phyloP scores from a whole-genome alignment of 2,329 filamentous ascomycete genomes.

The Beauveria sp. region DNA sequence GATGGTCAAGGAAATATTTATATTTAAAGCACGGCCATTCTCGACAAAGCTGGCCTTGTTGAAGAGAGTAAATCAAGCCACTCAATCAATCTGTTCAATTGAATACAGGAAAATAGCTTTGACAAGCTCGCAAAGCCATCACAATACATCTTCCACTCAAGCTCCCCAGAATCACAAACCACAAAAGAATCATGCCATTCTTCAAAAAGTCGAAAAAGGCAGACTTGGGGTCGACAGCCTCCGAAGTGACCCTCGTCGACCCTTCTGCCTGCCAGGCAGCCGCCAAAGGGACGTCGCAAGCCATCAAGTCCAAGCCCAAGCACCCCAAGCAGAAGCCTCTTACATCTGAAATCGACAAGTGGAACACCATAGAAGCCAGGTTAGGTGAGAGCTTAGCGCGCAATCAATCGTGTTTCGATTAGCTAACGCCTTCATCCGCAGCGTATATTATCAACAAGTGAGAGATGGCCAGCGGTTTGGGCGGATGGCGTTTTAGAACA shows the following conservation, averaged over 20 bases:
- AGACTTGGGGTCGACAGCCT: not conserved
- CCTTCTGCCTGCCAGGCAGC: not conserved
- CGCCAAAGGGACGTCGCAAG: not conserved
- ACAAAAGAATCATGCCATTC: not conserved
- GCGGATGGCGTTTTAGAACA: not conserved
- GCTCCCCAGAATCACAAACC: not conserved
- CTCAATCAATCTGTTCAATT: not conserved
- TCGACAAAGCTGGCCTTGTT: not conserved
- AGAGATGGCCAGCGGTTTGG: conserved; percentile 1
- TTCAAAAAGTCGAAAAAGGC: conserved; percentile 1
- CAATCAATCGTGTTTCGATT: not conserved
- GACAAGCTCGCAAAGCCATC: not conserved
- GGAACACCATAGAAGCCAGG: conserved; percentile 5
- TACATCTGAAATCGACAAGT: conserved; percentile 1
- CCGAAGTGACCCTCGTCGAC: conserved; percentile 8
- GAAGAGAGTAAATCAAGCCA: not conserved
- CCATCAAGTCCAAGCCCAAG: not conserved
- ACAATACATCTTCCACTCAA: not conserved
- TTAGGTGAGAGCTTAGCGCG: not conserved
- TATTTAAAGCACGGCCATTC: not conserved
- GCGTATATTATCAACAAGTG: conserved; percentile 7
- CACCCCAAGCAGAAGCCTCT: conserved; percentile 1
- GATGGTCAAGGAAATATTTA: not conserved
- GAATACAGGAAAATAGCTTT: not conserved
- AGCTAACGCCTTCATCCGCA: not conserved